phyloP scores from a whole-genome alignment of 768 basidiomycete genomes.

The Mycena epipterygia region DNA sequence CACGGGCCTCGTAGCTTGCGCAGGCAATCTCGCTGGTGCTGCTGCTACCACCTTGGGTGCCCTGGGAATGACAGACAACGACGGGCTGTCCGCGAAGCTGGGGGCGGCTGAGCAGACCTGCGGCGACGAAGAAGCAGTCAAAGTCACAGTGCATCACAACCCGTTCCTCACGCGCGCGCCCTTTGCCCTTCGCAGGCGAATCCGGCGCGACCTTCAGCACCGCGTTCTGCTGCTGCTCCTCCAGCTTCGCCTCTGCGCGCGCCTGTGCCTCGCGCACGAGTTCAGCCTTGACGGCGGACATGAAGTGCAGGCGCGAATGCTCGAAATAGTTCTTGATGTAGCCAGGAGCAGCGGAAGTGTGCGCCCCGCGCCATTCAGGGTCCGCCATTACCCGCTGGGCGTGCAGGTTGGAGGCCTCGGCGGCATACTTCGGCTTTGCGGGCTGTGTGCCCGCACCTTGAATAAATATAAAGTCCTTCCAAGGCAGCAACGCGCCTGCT shows the following conservation, averaged over 20 bases:
- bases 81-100: slow-evolving; percentile 89
- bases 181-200: slow-evolving; percentile 63
- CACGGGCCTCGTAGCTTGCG: slow-evolving; percentile 93
- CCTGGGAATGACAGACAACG: slow-evolving; percentile 96
- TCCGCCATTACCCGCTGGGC: slow-evolving; percentile 87
- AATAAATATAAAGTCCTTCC: slow-evolving; percentile 79
- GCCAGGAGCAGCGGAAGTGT: slow-evolving; percentile 88
- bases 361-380: slow-evolving; percentile 86
- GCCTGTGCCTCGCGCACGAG: slow-evolving; percentile 86
- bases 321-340: slow-evolving; percentile 90
- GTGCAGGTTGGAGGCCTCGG: slow-evolving; percentile 74
- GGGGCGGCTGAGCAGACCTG: slow-evolving; percentile 84
- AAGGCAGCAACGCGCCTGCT: slow-evolving; percentile 77
- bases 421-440: slow-evolving; percentile 77
- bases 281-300: slow-evolving; percentile 94
- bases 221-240: slow-evolving; percentile 30
- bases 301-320: slow-evolving; percentile 93
- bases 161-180: slow-evolving; percentile 64
- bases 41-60: slow-evolving; percentile 73
- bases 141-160: slow-evolving; percentile 96
- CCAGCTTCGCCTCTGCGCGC: slow-evolving; percentile 61
- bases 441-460: slow-evolving; percentile 62
- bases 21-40: slow-evolving; percentile 97
- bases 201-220: slow-evolving; percentile 50
- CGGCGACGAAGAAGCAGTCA: slow-evolving; percentile 97